Percentiles rank a stretch among this genome's conserved stretches.
Evolutionary conservation across 352 stramenopile species (phyloP).

Genomic region (Pythium coloratum): DNA sequence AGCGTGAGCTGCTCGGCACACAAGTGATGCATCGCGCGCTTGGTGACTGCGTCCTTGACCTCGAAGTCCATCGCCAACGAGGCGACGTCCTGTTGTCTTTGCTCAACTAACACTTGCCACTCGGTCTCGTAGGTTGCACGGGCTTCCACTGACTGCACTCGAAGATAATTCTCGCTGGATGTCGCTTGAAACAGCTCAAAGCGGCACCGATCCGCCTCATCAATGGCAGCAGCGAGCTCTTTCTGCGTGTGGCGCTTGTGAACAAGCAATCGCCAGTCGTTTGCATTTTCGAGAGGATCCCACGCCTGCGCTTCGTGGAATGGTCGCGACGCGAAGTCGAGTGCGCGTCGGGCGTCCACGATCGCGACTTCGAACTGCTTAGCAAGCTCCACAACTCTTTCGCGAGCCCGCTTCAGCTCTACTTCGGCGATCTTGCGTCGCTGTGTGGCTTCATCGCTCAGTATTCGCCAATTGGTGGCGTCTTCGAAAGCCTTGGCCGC

Average conservation of each 20-base stretch:
- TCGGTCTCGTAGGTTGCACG: conserved; percentile 38
- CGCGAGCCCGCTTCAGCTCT: conserved; percentile 17
- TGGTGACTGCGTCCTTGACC: conserved; percentile 26
- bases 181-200: conserved; percentile 62
- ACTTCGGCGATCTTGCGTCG: conserved; percentile 25
- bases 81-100: conserved; percentile 26
- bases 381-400: conserved; percentile 22
- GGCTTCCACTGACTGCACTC: conserved; percentile 28
- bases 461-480: conserved; percentile 18
- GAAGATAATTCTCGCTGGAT: conserved; percentile 56
- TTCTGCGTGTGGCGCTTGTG: conserved; percentile 58
- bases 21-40: conserved; percentile 37
- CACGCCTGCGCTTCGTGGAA: conserved; percentile 72
- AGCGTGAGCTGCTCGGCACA: conserved; percentile 45
- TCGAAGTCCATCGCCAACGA: conserved; percentile 34
- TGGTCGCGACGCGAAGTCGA: conserved; percentile 52
- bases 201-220: conserved; percentile 44
- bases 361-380: conserved; percentile 30
- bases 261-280: conserved; percentile 70
- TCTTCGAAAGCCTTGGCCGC: conserved; percentile 4
- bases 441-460: conserved; percentile 27
- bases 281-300: conserved; percentile 81
- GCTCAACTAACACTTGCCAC: conserved; percentile 30
- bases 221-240: conserved; percentile 32
- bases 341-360: conserved; percentile 38